A percentile compares a stretch with the other conserved stretches of the same genome.
These are phyloP conservation scores for Cunninghamia lanceolata DNA, from an alignment of 75 land plant genomes.

Conservation along the genomic window DNA sequence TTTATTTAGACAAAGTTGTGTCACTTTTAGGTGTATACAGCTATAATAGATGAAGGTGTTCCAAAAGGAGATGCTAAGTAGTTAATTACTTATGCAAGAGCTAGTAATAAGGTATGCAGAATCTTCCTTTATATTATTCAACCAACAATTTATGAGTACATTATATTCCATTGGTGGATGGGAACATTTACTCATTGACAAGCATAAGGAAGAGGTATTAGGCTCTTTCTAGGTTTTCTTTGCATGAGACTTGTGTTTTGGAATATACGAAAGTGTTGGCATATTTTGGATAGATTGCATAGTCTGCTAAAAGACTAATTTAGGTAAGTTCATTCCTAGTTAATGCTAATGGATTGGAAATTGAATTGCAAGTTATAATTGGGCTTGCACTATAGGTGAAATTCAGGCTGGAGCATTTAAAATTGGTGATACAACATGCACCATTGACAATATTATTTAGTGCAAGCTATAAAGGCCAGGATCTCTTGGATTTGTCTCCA, in stretches of 20 bases:
- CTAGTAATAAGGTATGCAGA: constrained; percentile 80
- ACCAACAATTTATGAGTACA: not conserved
- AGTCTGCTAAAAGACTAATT: not conserved
- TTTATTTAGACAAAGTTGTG: too few relatives aligned
- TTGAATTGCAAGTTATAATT: constrained; percentile 67
- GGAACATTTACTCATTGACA: not conserved
- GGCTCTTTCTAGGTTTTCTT: not conserved
- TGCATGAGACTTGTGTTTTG: not conserved
- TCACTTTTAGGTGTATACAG: too few relatives aligned
- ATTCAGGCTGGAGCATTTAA: constrained; percentile 98
- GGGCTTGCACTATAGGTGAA: constrained; percentile 99
- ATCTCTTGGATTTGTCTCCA: constrained; percentile 97
- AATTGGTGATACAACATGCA: too few relatives aligned
- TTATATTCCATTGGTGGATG: not conserved
- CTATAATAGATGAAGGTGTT: constrained; percentile 98
- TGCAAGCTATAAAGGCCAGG: constrained; percentile 98
- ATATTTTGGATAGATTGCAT: not conserved
- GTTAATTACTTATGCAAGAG: constrained; percentile 84
- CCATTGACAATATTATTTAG: too few relatives aligned
- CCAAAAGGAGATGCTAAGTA: constrained; percentile 93
- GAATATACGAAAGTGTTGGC: not conserved
- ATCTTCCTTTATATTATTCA: not conserved
- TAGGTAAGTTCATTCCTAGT: not conserved
- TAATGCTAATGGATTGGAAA: not conserved
- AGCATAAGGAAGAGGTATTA: not conserved